These are phyloP conservation scores for Leccinum pallidistipes DNA, from an alignment of 1,284 basidiomycete genomes.

Conservation along the genomic window DNA sequence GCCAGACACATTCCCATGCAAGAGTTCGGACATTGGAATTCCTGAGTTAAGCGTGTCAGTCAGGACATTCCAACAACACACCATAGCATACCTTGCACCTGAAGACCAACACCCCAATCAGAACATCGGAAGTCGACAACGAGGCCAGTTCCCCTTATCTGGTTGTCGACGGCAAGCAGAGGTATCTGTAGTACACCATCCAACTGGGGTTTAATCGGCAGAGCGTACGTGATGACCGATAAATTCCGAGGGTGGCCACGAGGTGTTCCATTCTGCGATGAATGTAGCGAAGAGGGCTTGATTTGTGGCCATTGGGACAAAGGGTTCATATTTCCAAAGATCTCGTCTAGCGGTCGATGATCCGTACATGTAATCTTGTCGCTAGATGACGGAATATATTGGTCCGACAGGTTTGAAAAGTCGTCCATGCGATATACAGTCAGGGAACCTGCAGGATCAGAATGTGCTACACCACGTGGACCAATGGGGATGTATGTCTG, in stretches of 20 bases:
- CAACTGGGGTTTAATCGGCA: conserved; percentile 23
- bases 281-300: neutral
- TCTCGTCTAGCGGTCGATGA: conserved; percentile 29
- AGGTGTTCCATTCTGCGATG: conserved; percentile 4
- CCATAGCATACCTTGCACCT: conserved; percentile 19
- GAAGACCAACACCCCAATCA: conserved; percentile 28
- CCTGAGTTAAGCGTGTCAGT: conserved; percentile 10
- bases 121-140: conserved; percentile 25
- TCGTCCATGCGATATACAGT: neutral
- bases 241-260: neutral
- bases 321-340: conserved; percentile 18
- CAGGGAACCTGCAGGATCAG: neutral
- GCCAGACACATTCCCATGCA: conserved; percentile 18
- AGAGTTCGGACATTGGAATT: conserved; percentile 25
- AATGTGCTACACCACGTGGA: neutral
- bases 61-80: neutral
- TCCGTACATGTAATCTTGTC: conserved; percentile 31
- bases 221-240: conserved; percentile 17
- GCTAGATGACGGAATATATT: conserved; percentile 30
- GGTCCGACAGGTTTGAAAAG: conserved; percentile 15
- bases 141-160: conserved; percentile 18
- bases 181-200: conserved; percentile 27
- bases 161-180: conserved; percentile 27
- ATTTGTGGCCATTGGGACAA: neutral
- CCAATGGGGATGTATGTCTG: neutral